Base-by-base conservation (phyloP, 805 yeast species). In the Hanseniaspora mollemarum region DNA sequence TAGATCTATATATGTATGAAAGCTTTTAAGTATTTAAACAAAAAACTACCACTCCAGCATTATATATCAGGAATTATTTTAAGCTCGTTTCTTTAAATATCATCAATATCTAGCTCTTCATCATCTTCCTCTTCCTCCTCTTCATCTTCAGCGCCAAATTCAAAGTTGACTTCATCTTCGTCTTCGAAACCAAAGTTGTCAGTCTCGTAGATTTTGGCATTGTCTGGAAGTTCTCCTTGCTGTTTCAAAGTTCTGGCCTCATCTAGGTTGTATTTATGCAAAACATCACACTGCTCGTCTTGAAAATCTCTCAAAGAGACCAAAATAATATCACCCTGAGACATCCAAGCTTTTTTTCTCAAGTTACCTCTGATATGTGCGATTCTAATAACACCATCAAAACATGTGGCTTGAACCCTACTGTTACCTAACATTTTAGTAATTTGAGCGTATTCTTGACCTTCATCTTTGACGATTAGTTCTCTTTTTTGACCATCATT, bases 281-380 rank as follows among this genome's bases (percentile, higher is more conserved):
- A 90, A 59, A 92, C 96, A 67, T 92, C 99, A 74, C 96, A 92
- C 68, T 85, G 94, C 56, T 86, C 95, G 63, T 90, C 96, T 71
- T 92, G 96, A 80, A 92, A 92, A 64, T 92, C 99, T 76, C 99
- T 87, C 61, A 92, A 78, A 7, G 96, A 88, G 43, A 90, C 92
- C 64, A 92, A 74, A 59, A 92, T 87, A 61, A 92, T 92, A 67
- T 92, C 99, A 73, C 98, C 98, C 69, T 87, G 97, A 43, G 85
- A 85, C 87, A 92, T 88, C 99, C 99, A 92, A 55, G 92, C 98
- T 78, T 90, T 92, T 82, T 92, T 92, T 78, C 99, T 85, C 72
- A 92, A 78, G 67, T 92, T 92, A 62, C 99, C 99, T 77, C 99
- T 86, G 64, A 92, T 92, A 66, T 90, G 98, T 18, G 95, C 98